Base-by-base conservation (phyloP, 2,329 filamentous ascomycete species). In the Calonectria pauciramosa region DNA sequence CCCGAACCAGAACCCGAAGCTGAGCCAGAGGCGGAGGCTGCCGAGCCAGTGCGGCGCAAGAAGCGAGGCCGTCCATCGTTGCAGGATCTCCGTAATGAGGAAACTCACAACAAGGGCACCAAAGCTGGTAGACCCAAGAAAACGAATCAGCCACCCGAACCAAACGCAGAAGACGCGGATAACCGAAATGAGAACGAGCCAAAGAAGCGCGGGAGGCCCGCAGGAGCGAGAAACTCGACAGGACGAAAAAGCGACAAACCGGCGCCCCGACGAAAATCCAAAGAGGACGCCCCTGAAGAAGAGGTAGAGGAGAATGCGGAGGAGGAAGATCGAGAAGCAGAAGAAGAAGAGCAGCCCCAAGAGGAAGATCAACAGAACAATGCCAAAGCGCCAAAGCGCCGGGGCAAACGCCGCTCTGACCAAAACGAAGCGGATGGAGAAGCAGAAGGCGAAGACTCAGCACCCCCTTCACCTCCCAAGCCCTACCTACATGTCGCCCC, bases 401-500 rank as follows among this genome's bases (percentile, higher is more conserved):
- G 52, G 20, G 20, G 30, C 13, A 73, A 63, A 47, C 79, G 77
- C 18, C 81, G 51, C 54, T 81, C 71, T 2, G 72, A 56, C 47
- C 75, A 77, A 71, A 72, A 74, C 4, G 70, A 77, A 13, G 75
- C 72, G 2, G 73, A 49, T 20, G 75, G 81, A 36, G 73, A 80
- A 4, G 76, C 81, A 36, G 73, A 80, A 4, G 73, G 78, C 64
- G 76, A 78, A 1, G 65, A 78, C 26, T 71, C 72, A 34, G 41
- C 77, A 10, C 77, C 80, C 5, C 75, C 80, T 18, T 83, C 85
- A 3, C 82, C 84, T 2, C 71, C 73, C 78, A 86, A 75, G 41
- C 81, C 82, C 30, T 91, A 90, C 81, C 87, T 88, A 56, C 89
- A 91, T 77, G 84, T 93, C 64, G 86, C 87, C 9, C 83, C 90